Conservation (phyloP, 495 filamentous ascomycete genomes). For the Penicillium robsamsonii region DNA sequence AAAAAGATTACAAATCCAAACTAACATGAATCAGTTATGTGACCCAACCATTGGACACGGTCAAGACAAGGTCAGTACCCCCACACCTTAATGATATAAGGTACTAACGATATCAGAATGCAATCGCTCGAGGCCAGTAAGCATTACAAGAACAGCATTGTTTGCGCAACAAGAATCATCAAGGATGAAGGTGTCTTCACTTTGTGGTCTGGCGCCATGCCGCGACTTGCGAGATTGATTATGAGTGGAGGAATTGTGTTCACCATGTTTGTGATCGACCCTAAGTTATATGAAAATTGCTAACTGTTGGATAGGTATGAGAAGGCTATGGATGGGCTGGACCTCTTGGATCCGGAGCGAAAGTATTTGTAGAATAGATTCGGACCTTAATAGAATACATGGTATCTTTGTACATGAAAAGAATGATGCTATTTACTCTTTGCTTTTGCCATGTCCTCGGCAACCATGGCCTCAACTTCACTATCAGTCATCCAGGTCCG, state of each 20-base stretch:
- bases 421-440: constrained; percentile 9
- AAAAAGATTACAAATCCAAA: neutral
- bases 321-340: constrained; percentile 89
- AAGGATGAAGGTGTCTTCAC: constrained; percentile 86
- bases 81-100: constrained; percentile 5
- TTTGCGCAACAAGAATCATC: constrained; percentile 79
- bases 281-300: constrained; percentile 11
- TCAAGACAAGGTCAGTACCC: constrained; percentile 73
- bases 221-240: constrained; percentile 77
- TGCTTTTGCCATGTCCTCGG: constrained; percentile 42
- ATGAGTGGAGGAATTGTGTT: constrained; percentile 96
- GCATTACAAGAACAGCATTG: constrained; percentile 84
- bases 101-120: constrained; percentile 59
- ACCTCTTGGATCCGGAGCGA: constrained; percentile 76
- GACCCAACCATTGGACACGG: constrained; percentile 88
- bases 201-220: constrained; percentile 92
- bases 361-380: constrained; percentile 65
- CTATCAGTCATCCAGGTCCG: constrained; percentile 72
- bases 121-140: constrained; percentile 87
- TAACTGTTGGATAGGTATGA: constrained; percentile 64
- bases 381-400: constrained; percentile 17
- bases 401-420: constrained; percentile 23
- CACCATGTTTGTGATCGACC: constrained; percentile 66
- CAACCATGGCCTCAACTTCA: constrained; percentile 69
- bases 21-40: constrained; percentile 43